phyloP scores from a whole-genome alignment of 2,329 filamentous ascomycete genomes.

The Scortechinia acanthostroma region DNA sequence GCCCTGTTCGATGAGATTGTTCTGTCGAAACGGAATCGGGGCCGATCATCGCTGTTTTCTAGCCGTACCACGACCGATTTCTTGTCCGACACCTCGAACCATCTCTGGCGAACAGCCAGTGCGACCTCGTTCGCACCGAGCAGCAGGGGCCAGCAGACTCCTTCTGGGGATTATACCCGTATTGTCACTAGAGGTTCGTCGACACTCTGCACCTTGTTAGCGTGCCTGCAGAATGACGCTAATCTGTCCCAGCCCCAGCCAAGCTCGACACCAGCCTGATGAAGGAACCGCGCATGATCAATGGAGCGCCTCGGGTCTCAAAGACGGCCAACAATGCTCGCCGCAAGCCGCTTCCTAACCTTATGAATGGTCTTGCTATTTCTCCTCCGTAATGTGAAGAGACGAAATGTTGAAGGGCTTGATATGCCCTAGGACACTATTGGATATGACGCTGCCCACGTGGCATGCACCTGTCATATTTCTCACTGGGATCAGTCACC shows the following conservation, averaged over 20 bases:
- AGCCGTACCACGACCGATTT: slow-evolving; percentile 38
- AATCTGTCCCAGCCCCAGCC: neutral
- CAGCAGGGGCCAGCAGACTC: slow-evolving; percentile 31
- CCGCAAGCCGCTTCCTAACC: neutral
- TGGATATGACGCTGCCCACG: too few species aligned
- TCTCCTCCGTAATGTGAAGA: neutral
- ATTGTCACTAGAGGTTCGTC: slow-evolving; percentile 37
- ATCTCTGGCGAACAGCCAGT: slow-evolving; percentile 55
- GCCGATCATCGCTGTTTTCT: slow-evolving; percentile 46
- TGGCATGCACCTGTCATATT: too few species aligned
- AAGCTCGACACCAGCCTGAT: slow-evolving; percentile 5
- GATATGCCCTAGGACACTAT: too few species aligned
- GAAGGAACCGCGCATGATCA: neutral
- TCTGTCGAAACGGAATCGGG: slow-evolving; percentile 54
- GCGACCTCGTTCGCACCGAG: slow-evolving; percentile 44
- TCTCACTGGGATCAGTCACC: too few species aligned
- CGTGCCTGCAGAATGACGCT: neutral
- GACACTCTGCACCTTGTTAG: slow-evolving; percentile 3
- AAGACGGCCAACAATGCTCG: neutral
- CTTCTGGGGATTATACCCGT: slow-evolving; percentile 39
- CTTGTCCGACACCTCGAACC: slow-evolving; percentile 53
- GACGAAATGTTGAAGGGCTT: too few species aligned
- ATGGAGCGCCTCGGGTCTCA: slow-evolving; percentile 4
- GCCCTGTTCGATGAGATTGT: slow-evolving; percentile 61
- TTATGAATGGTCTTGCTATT: slow-evolving; percentile 1